Percentiles rank a stretch among this genome's conserved stretches.
Evolutionary conservation across 2,329 filamentous ascomycete genomes (phyloP).

Genomic region (Cercospora sesami): DNA sequence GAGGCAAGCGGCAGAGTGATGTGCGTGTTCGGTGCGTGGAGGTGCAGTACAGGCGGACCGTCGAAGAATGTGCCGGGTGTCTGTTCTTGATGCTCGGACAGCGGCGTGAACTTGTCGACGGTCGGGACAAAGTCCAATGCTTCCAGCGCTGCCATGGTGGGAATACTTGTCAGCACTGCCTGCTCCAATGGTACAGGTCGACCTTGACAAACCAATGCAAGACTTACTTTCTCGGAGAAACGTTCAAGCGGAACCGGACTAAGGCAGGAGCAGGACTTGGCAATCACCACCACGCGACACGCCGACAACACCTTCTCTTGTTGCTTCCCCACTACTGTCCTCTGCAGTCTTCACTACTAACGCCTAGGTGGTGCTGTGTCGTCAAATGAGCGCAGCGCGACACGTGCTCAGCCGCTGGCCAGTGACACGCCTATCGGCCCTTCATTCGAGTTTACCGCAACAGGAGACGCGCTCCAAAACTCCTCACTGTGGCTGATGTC

Average conservation of each 20-base stretch:
- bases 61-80: conserved; percentile 72
- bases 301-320: neutral
- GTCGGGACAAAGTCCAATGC: conserved; percentile 5
- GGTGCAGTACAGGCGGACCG: conserved; percentile 70
- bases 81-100: conserved; percentile 69
- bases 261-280: neutral
- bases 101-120: conserved; percentile 54
- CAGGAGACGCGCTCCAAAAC: neutral
- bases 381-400: neutral
- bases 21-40: conserved; percentile 53
- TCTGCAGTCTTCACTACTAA: neutral
- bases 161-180: neutral
- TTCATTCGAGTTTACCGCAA: neutral
- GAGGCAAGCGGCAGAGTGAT: neutral
- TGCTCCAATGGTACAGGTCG: neutral
- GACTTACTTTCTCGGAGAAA: neutral
- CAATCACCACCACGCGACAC: neutral
- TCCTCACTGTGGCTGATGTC: neutral
- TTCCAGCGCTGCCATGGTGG: conserved; percentile 3
- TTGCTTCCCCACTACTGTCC: neutral
- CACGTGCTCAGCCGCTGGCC: neutral
- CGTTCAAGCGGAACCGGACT: neutral
- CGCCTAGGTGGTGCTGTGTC: neutral
- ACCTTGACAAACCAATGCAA: neutral
- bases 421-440: neutral